Evolutionary conservation across 1,284 basidiomycete genomes (phyloP), one percentile per base, ranked within the genome.

Genomic region (Athelia sp.): DNA sequence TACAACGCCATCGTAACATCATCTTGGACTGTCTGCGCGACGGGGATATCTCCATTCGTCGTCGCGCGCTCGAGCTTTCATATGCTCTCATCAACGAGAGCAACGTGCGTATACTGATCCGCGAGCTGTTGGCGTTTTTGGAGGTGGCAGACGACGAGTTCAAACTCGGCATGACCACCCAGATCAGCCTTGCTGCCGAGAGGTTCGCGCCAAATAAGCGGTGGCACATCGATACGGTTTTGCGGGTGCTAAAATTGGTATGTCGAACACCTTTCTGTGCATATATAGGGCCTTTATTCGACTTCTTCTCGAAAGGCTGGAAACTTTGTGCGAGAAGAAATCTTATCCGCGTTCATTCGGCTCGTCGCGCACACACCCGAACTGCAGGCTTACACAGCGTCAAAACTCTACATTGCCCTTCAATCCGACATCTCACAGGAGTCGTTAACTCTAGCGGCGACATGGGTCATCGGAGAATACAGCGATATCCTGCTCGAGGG

Each of bases 101-200:
- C 62, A 99, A 98, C 62, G 92, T 99, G 36, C 85, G 93, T 34
- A 81, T 98, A 45, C 82, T 99, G 53, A 92, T 93, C 45, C 77
- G 95, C 49, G 97, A 99, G 63, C 76, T 99, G 19, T 77, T 99
- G 34, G 90, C 93, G 0, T 99, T 99, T 81, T 78, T 99, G 17
- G 96, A 99, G 62, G 93, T 98, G 17, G 94, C 97, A 18, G 97
- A 99, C 65, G 96, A 97, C 60, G 97, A 99, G 68, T 99, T 99
- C 78, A 99, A 99, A 72, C 79, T 93, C 3, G 90, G 92, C 1
- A 89, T 99, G 83, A 99, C 97, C 0, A 98, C 96, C 0, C 96
- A 99, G 67, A 96, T 99, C 53, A 93, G 89, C 56, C 74, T 98
- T 19, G 96, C 95, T 2, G 97, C 97, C 0, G 97, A 99, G 68